Percentiles rank a stretch among this genome's conserved stretches.
Evolutionary conservation across 768 basidiomycete genomes (phyloP).

Genomic region (Mycena olivaceomarginata): DNA sequence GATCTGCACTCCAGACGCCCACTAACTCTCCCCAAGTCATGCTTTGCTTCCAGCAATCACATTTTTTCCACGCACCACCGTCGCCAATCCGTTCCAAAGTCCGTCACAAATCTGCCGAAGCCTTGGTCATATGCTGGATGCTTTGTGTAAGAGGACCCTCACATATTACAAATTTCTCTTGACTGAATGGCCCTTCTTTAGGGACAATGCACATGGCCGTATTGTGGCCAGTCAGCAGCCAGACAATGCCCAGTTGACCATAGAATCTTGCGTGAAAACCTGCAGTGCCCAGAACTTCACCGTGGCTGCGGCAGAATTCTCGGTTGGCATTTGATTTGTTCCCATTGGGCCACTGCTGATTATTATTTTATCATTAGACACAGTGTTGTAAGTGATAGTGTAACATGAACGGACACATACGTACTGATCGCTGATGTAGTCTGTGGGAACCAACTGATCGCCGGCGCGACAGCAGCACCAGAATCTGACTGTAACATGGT

Average conservation of each 20-base stretch:
- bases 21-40: constrained; percentile 30
- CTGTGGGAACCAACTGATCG: constrained; percentile 81
- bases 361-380: constrained; percentile 56
- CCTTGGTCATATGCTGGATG: constrained; percentile 79
- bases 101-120: constrained; percentile 70
- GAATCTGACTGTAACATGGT: constrained; percentile 71
- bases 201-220: constrained; percentile 81
- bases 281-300: constrained; percentile 77
- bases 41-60: constrained; percentile 40
- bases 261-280: constrained; percentile 75
- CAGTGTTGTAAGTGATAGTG: constrained; percentile 65
- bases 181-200: constrained; percentile 45
- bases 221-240: constrained; percentile 59
- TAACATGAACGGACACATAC: background rate
- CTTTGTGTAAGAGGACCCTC: constrained; percentile 70
- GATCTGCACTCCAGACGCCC: background rate
- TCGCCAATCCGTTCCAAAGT: constrained; percentile 63
- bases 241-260: constrained; percentile 62
- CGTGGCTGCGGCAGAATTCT: constrained; percentile 83
- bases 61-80: constrained; percentile 49
- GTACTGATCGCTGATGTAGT: constrained; percentile 59
- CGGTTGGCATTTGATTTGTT: constrained; percentile 57
- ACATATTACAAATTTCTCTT: background rate
- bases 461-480: constrained; percentile 72
- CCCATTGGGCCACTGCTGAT: constrained; percentile 48